Conservation (phyloP, 179 eudicot species). For the Corrigiola litoralis region DNA sequence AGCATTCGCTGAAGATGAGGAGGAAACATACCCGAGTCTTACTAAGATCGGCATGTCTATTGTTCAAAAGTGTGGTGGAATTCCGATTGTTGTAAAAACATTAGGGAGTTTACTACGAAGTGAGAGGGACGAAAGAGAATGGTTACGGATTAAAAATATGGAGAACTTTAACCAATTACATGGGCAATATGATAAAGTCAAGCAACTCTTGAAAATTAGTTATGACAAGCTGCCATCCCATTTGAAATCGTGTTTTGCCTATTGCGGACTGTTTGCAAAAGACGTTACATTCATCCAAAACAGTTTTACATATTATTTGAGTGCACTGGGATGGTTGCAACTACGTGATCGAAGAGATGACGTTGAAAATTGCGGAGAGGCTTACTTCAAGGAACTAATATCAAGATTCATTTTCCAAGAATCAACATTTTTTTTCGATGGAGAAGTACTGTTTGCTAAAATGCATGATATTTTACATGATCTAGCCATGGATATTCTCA, state of each 20-base stretch:
- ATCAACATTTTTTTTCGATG: slow-evolving; percentile 11
- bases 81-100: slow-evolving; percentile 25
- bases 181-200: background rate
- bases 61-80: slow-evolving; percentile 23
- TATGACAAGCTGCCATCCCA: slow-evolving; percentile 19
- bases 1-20: slow-evolving; percentile 15
- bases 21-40: slow-evolving; percentile 5
- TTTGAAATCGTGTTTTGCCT: slow-evolving; percentile 27
- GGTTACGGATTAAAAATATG: slow-evolving; percentile 16
- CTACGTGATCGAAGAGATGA: background rate
- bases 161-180: slow-evolving; percentile 12
- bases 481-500: slow-evolving; percentile 32
- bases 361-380: slow-evolving; percentile 21
- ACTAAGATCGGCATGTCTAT: slow-evolving; percentile 15
- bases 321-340: slow-evolving; percentile 25
- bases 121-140: slow-evolving; percentile 16
- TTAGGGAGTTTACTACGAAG: slow-evolving; percentile 12
- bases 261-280: background rate
- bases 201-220: slow-evolving; percentile 15
- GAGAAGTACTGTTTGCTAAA: slow-evolving; percentile 21
- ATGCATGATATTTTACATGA: slow-evolving; percentile 51
- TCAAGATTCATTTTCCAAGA: slow-evolving; percentile 41
- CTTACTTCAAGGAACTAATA: slow-evolving; percentile 27
- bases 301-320: slow-evolving; percentile 1
- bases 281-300: background rate